Base-by-base conservation (phyloP, 805 yeast genomes). In the Kuraishia molischiana region DNA sequence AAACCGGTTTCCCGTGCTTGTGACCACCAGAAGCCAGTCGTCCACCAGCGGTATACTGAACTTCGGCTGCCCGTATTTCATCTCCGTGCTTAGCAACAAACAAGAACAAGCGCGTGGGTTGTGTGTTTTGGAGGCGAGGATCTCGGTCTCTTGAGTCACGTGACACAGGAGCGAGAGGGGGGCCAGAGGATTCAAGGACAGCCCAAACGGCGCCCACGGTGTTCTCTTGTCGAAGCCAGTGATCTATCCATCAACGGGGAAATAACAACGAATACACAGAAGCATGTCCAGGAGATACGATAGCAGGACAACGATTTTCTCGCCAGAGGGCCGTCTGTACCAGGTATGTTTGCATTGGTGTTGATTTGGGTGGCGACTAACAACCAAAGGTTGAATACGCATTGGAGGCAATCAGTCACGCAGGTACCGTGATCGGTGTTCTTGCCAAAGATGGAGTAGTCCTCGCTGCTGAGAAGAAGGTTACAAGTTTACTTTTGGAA, bases 301-400 rank as follows among this genome's bases (percentile, higher is more conserved):
- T 65, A 83, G 95, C 44, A 78, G 99, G 73, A 92, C 99, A 37
- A 92, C 98, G 4, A 94, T 92, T 54, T 92, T 92, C 66, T 90
- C 97, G 29, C 99, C 99, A 8, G 99, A 92, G 59, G 99, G 99
- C 29, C 77, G 98, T 62, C 72, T 92, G 41, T 92, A 92, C 64
- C 99, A 92, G 65, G 87, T 76, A 50, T 13, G 73, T 61, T 5
- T 19, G 15, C n/a, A 9, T 18, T 11, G 13, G 3, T 19, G 10
- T 24, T 6, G n/a, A 22, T 20, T 35, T 13, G 17, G 34, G 29
- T 10, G 19, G 29, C 21, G n/a, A 29, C 38, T 34, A 31, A 31
- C 39, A 21, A 19, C 29, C 13, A 19, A 43, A 71, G 76, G 90
- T 87, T 17, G 98, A 92, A 62, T 92, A 92, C 52, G 98, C 97